Base-by-base conservation (phyloP, 345 rosid genomes). In the Reutealis trisperma region DNA sequence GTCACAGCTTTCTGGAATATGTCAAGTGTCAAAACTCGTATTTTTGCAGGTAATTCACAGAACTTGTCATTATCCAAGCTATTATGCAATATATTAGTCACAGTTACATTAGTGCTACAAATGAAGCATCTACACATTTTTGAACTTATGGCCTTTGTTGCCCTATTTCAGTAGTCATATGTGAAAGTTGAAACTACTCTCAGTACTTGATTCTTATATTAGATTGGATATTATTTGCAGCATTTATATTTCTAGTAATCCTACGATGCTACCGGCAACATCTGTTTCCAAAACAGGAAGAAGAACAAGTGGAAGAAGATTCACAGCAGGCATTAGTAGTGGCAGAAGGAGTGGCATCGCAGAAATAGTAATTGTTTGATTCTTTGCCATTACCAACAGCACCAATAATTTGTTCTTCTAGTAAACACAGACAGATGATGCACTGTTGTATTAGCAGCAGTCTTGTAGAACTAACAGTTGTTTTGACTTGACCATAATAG, bases 1-100 rank as follows among this genome's bases (percentile, higher is more conserved):
- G 78, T 79, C 74, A 89, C 91, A 70, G 94, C 91, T 37, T 96
- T 93, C 76, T 96, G 99, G 99, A 92, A 92, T 79, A 80, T 96
- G n/a, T 88, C 98, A n/a, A 77, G 89, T 34, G 65, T 90, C 74
- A 96, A 86, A 85, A 90, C 94, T 64, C 94, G 99, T n/a, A 83
- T 92, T 68, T 86, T 96, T 55, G 73, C 94, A 44, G 92, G 98
- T 92, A 82, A 72, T 47, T 44, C 47, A 12, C 34, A 13, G 65
- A 58, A 22, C 19, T 21, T 11, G 45, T 63, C 44, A 63, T 16
- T 13, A 10, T 6, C 67, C 21, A 55, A 57, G 21, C 24, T 27
- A 27, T 27, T 1, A 27, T 27, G 1, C 30, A 27, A 27, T 27
- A 27, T 1, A 27, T 4, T 37, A 37, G 41, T 37, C 41, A 37